Conservation (phyloP, 1,139 yeast species). For the Scheffersomyces stambukii region DNA sequence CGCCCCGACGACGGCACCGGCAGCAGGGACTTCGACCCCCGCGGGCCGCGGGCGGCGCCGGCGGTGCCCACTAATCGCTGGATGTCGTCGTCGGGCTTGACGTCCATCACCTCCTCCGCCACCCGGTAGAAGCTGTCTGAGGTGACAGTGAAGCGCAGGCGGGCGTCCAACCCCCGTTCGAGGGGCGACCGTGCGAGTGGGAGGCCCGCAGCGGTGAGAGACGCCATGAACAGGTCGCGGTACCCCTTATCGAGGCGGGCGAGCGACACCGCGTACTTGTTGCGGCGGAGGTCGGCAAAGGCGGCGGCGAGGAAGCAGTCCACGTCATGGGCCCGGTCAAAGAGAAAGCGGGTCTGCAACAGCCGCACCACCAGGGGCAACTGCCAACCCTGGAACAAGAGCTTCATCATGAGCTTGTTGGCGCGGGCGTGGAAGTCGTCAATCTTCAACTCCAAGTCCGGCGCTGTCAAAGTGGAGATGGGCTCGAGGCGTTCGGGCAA, state of each 20-base stretch:
- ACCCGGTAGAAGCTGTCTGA: slow-evolving; percentile 49
- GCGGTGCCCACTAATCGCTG: slow-evolving; percentile 3
- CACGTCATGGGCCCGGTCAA: slow-evolving; percentile 42
- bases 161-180: background rate
- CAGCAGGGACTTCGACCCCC: background rate
- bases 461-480: slow-evolving; percentile 48
- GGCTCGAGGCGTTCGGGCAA: slow-evolving; percentile 26
- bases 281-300: slow-evolving; percentile 32
- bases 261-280: slow-evolving; percentile 27
- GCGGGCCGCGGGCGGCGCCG: background rate
- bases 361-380: slow-evolving; percentile 44
- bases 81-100: slow-evolving; percentile 45
- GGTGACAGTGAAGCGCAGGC: slow-evolving; percentile 24
- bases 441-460: slow-evolving; percentile 54
- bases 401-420: slow-evolving; percentile 53
- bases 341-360: slow-evolving; percentile 53
- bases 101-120: slow-evolving; percentile 60
- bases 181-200: too few relatives aligned
- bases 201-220: background rate
- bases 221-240: slow-evolving; percentile 12
- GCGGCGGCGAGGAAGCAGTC: slow-evolving; percentile 38
- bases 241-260: slow-evolving; percentile 25
- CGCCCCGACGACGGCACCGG: slow-evolving; percentile 2
- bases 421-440: slow-evolving; percentile 67
- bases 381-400: slow-evolving; percentile 60